These are phyloP conservation scores for Apiospora marii DNA, from an alignment of 2,329 filamentous ascomycete genomes.

Conservation along the genomic window DNA sequence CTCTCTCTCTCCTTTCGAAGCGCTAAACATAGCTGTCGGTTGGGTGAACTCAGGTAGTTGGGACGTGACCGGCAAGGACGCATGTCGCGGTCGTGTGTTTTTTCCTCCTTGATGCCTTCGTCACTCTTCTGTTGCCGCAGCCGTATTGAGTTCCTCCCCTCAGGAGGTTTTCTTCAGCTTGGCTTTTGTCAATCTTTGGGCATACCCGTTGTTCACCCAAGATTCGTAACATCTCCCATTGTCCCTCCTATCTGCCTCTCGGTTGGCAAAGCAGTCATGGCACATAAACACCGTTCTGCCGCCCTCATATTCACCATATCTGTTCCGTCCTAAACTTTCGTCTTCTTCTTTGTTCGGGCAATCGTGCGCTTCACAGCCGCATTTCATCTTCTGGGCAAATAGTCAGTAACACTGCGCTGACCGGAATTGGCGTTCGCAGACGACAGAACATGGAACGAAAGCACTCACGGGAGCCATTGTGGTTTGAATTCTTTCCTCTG, in stretches of 20 bases:
- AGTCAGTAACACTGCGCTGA: not conserved
- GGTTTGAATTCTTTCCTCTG: not conserved
- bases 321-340: fast-evolving
- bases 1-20: not conserved
- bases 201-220: no score
- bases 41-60: not conserved
- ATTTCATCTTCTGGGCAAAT: not conserved
- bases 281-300: no score
- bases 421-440: not conserved
- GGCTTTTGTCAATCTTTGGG: no score
- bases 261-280: no score
- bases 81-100: not conserved
- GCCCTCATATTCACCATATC: not conserved
- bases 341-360: not conserved
- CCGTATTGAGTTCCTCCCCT: no score
- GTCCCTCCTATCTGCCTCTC: no score
- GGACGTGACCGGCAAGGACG: not conserved
- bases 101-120: not conserved
- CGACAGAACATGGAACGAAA: not conserved
- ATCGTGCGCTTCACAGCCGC: not conserved
- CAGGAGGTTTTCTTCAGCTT: no score
- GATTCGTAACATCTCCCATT: no score
- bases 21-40: not conserved
- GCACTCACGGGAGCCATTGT: not conserved
- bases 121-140: not conserved